These are phyloP conservation scores for Murraya koenigii DNA, from an alignment of 345 rosid species.

Conservation along the genomic window DNA sequence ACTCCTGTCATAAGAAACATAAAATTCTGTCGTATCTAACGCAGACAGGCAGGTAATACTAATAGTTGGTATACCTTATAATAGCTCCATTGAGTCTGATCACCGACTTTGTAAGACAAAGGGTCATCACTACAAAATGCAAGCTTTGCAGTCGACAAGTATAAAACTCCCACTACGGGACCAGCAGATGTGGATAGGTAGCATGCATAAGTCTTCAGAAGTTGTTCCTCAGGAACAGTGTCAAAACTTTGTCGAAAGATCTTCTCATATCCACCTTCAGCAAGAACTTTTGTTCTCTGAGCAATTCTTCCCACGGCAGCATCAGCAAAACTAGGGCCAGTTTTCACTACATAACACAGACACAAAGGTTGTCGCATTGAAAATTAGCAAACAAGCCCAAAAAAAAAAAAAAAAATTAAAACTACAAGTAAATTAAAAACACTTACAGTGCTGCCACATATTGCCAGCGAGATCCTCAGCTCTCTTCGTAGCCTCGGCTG, in stretches of 20 bases:
- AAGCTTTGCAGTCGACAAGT: conserved; percentile 75
- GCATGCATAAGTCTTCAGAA: conserved; percentile 76
- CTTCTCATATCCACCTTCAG: conserved; percentile 97
- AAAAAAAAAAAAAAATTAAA: not conserved
- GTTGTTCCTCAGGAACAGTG: conserved; percentile 70
- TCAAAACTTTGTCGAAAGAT: conserved; percentile 77
- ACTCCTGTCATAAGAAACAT: not conserved
- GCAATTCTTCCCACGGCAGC: conserved; percentile 91
- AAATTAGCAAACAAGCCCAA: not conserved
- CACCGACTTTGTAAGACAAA: conserved; percentile 74
- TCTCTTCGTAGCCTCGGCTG: conserved; percentile 84
- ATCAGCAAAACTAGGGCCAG: conserved; percentile 89
- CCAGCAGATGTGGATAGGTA: conserved; percentile 96
- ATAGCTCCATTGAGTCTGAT: conserved; percentile 71
- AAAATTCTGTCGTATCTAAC: not conserved
- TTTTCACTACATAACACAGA: conserved; percentile 62
- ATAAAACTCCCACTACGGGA: conserved; percentile 89
- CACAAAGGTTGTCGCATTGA: not conserved
- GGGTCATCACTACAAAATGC: conserved; percentile 86
- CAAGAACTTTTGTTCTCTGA: conserved; percentile 84
- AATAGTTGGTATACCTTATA: conserved; percentile 58
- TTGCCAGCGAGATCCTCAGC: conserved; percentile 93
- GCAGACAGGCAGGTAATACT: not conserved
- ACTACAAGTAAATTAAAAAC: not conserved
- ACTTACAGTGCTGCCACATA: conserved; percentile 82